A percentile compares a stretch with the other conserved stretches of the same genome.
phyloP scores from a whole-genome alignment of 208 protist genomes.

The Acanthamoeba royreba region DNA sequence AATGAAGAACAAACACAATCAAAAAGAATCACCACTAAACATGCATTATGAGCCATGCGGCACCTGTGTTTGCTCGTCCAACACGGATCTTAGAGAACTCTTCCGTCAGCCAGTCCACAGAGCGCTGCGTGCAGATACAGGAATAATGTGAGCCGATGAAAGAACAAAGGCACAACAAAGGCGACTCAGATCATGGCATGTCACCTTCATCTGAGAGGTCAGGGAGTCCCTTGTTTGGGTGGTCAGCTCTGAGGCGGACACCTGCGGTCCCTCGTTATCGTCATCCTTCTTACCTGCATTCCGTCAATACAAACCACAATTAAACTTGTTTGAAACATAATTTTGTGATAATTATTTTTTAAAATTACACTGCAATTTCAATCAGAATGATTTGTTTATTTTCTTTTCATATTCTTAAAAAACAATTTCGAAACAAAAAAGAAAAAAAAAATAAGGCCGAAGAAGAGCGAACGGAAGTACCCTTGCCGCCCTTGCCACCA shows the following conservation, averaged over 20 bases:
- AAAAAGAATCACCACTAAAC: background rate
- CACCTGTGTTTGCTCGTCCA: background rate
- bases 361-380: too few relatives aligned
- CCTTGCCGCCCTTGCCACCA: too few relatives aligned
- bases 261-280: background rate
- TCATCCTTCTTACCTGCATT: background rate
- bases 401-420: too few relatives aligned
- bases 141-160: background rate
- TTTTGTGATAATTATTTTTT: too few relatives aligned
- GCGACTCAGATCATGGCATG: background rate
- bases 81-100: constrained; percentile 22
- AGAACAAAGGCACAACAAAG: background rate
- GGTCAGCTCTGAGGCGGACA: background rate
- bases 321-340: too few relatives aligned
- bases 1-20: background rate
- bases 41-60: background rate
- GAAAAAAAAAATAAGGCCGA: too few relatives aligned
- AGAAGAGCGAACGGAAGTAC: too few relatives aligned
- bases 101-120: background rate
- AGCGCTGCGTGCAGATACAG: background rate
- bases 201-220: background rate
- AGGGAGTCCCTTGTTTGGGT: background rate
- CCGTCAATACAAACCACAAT: too few relatives aligned
- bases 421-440: too few relatives aligned
- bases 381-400: too few relatives aligned